Evolutionary conservation across 169 alveolate species (phyloP), one percentile per base, ranked within the genome.

Genomic region (Besnoitia besnoiti): DNA sequence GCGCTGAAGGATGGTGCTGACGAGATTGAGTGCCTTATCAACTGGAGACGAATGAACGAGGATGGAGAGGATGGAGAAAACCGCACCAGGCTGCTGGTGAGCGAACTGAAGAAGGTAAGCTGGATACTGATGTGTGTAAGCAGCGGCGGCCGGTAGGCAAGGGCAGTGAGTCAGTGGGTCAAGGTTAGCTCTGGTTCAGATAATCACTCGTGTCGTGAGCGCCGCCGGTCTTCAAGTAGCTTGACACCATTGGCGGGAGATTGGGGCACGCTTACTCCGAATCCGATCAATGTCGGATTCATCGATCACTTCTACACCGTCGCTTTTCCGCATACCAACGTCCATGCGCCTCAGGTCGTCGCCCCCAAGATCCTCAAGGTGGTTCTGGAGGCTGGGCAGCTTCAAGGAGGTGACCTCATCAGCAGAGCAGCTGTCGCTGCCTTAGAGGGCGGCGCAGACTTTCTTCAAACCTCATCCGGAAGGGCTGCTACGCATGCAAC

Each of bases 1-100:
- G 87, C 87, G 33, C 35, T 77, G 87, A 77, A 77, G 40, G 87
- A 77, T 44, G 87, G 87, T 30, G 87, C 87, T 12, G 87, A 77
- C 40, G 87, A 77, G 40, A 27, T 77, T 37, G 87, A 77, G 47
- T 77, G 87, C 33, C 55, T 77, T 5, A 77, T 77, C 7, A 55
- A 77, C 30, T 77, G 87, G 87, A 77, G 55, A 21, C 59, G 16
- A 42, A 77, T 77, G 87, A 77, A 77, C 59, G 59, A 27, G 49
- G 35, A 77, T 35, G 87, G 5, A 16, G 40, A 19, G 40, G 61
- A 42, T 7, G 87, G 87, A 39, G 87, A 39, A 35, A 12, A 30
- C 30, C 87, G 87, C 47, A 39, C 40, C 30, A 24, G 87, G 61
- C 87, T 77, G 21, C 87, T 77, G 37, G 59, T 77, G 14, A 27